phyloP scores from a whole-genome alignment of 495 filamentous ascomycete genomes.

The Choiromyces venosus region DNA sequence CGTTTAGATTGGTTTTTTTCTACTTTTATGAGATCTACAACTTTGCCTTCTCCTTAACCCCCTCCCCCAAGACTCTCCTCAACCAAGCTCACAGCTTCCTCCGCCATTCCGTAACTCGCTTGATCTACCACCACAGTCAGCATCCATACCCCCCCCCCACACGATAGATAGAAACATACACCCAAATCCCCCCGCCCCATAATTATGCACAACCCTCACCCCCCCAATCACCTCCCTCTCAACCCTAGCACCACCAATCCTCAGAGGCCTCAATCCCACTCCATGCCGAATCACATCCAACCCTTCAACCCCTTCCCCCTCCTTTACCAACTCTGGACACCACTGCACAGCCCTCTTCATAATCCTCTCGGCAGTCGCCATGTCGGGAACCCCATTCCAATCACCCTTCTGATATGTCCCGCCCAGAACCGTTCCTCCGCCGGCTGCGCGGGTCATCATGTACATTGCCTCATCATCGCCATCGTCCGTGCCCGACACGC shows the following conservation, averaged over 20 bases:
- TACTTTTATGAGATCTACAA: not conserved
- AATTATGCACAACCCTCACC: slow-evolving; percentile 82
- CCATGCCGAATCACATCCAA: slow-evolving; percentile 82
- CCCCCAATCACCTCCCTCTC: slow-evolving; percentile 70
- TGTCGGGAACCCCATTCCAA: slow-evolving; percentile 78
- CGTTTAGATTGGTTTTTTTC: too few relatives aligned
- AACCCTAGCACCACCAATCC: slow-evolving; percentile 69
- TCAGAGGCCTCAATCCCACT: slow-evolving; percentile 75
- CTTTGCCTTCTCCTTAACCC: not conserved
- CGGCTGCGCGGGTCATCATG: slow-evolving; percentile 83
- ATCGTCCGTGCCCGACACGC: slow-evolving; percentile 71
- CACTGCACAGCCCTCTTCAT: slow-evolving; percentile 76
- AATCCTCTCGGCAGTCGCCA: slow-evolving; percentile 73
- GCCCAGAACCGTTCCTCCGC: slow-evolving; percentile 71
- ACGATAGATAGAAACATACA: slow-evolving; percentile 40
- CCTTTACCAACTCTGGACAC: slow-evolving; percentile 63
- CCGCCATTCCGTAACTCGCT: slow-evolving; percentile 75
- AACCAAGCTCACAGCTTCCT: slow-evolving; percentile 64
- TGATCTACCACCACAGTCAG: slow-evolving; percentile 56
- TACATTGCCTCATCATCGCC: slow-evolving; percentile 75
- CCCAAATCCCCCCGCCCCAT: slow-evolving; percentile 90
- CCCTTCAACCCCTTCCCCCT: slow-evolving; percentile 69
- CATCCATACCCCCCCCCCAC: too few relatives aligned
- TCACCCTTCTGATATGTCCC: slow-evolving; percentile 77
- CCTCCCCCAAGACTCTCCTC: slow-evolving; percentile 46